Percentiles rank a stretch among this genome's conserved stretches.
Conservation (phyloP, 768 basidiomycete genomes). For the Mycena alexandri region DNA sequence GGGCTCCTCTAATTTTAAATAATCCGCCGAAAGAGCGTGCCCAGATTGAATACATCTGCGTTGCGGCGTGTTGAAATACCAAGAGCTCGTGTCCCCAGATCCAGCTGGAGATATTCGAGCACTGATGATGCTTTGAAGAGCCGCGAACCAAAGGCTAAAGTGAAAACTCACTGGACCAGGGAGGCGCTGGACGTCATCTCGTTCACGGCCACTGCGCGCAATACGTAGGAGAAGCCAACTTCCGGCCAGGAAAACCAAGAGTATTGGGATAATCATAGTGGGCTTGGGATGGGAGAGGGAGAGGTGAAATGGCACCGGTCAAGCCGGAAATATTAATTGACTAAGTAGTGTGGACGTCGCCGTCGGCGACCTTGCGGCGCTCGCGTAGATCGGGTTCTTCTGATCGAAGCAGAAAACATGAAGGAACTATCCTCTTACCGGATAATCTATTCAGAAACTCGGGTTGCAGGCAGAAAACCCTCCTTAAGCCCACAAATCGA, state of each 20-base stretch:
- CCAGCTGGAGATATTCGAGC: constrained; percentile 42
- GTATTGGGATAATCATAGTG: constrained; percentile 10
- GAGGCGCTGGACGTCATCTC: constrained; percentile 33
- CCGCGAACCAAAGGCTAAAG: constrained; percentile 15
- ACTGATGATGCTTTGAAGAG: constrained; percentile 25
- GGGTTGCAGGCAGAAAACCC: too few species aligned
- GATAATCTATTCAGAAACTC: too few species aligned
- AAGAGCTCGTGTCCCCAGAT: constrained; percentile 55
- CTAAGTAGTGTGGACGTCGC: too few species aligned
- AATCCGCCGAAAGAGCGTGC: constrained; percentile 47
- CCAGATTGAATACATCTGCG: constrained; percentile 51
- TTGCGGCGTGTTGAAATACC: constrained; percentile 49
- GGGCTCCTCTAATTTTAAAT: constrained; percentile 53
- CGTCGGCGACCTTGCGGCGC: too few species aligned
- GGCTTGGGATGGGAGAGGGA: not conserved
- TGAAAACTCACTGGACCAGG: constrained; percentile 41
- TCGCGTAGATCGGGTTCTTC: not conserved
- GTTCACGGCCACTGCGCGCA: constrained; percentile 5
- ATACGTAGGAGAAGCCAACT: constrained; percentile 26
- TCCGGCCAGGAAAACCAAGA: constrained; percentile 25
- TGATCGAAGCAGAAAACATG: not conserved
- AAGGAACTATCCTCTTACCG: too few species aligned
- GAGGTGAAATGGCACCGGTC: not conserved
- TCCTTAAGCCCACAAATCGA: too few species aligned
- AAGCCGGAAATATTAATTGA: too few species aligned